Percentiles rank a stretch among this genome's conserved stretches.
These are phyloP conservation scores for Ramichloridium luteum DNA, from an alignment of 2,329 filamentous ascomycete species.

Conservation along the genomic window DNA sequence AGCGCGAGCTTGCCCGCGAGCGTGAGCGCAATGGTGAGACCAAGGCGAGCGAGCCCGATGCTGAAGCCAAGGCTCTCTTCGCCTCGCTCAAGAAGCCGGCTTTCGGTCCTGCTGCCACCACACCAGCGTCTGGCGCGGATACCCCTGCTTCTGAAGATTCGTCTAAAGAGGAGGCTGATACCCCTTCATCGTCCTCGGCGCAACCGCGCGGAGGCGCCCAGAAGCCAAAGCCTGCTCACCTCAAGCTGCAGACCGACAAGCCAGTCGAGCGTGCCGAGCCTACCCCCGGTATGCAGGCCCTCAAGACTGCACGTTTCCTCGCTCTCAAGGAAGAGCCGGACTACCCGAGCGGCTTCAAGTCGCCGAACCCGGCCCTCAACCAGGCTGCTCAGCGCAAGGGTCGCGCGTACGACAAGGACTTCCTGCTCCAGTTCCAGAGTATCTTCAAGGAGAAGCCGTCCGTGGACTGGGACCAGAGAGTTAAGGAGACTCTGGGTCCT, in stretches of 20 bases:
- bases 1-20: slow-evolving; percentile 32
- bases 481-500: slow-evolving; percentile 76
- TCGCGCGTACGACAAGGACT: slow-evolving; percentile 91
- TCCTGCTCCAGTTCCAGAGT: slow-evolving; percentile 89
- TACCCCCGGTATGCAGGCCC: slow-evolving; percentile 81
- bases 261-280: slow-evolving; percentile 82
- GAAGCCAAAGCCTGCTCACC: slow-evolving; percentile 72
- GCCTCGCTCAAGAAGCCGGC: slow-evolving; percentile 38
- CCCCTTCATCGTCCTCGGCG: slow-evolving; percentile 4
- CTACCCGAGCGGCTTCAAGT: slow-evolving; percentile 74
- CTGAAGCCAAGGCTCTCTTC: slow-evolving; percentile 36
- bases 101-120: slow-evolving; percentile 33
- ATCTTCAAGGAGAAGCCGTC: slow-evolving; percentile 97
- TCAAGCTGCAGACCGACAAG: slow-evolving; percentile 82
- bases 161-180: slow-evolving; percentile 10
- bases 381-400: slow-evolving; percentile 67
- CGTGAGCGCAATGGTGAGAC: slow-evolving; percentile 22
- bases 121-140: slow-evolving; percentile 19
- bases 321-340: slow-evolving; percentile 59
- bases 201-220: slow-evolving; percentile 34
- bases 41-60: slow-evolving; percentile 16
- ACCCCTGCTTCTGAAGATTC: slow-evolving; percentile 32
- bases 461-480: slow-evolving; percentile 79
- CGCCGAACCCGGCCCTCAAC: slow-evolving; percentile 87
- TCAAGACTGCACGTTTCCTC: slow-evolving; percentile 84